Evolutionary conservation across 345 rosid genomes (phyloP).

Genomic region (Hibiscus trionum): DNA sequence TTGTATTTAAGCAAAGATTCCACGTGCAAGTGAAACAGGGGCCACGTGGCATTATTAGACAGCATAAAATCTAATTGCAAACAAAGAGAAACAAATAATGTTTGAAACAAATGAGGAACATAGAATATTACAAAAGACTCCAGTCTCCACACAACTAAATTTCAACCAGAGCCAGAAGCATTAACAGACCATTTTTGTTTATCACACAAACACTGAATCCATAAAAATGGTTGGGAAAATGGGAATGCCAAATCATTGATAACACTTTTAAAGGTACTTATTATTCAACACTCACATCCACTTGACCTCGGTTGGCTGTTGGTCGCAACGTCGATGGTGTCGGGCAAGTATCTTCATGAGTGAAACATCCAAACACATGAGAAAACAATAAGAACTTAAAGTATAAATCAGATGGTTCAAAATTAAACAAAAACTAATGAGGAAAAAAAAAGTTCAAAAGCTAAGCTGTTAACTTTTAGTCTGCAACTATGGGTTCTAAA

Average conservation of each 20-base stretch:
- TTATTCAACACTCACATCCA: conserved; percentile 50
- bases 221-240: conserved; percentile 8
- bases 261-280: conserved; percentile 12
- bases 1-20: not conserved
- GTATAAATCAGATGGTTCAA: not conserved
- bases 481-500: not conserved
- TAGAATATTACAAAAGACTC: conserved; percentile 7
- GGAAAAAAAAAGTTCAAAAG: not conserved
- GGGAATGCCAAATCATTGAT: conserved; percentile 11
- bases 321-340: conserved; percentile 50
- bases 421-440: not conserved
- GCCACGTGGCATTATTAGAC: not conserved
- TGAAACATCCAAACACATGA: not conserved
- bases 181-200: conserved; percentile 13
- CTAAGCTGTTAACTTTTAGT: not conserved
- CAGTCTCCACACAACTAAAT: conserved; percentile 11
- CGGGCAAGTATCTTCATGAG: conserved; percentile 46
- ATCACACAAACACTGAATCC: conserved; percentile 16
- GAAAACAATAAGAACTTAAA: not conserved
- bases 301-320: conserved; percentile 43
- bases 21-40: too few species aligned
- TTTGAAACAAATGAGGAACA: conserved; percentile 9
- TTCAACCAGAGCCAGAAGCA: conserved; percentile 2
- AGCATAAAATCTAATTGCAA: not conserved
- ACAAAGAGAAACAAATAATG: not conserved